A percentile compares a stretch with the other conserved stretches of the same genome.
Conservation (phyloP, 1,284 basidiomycete species). For the Boletus mariae region DNA sequence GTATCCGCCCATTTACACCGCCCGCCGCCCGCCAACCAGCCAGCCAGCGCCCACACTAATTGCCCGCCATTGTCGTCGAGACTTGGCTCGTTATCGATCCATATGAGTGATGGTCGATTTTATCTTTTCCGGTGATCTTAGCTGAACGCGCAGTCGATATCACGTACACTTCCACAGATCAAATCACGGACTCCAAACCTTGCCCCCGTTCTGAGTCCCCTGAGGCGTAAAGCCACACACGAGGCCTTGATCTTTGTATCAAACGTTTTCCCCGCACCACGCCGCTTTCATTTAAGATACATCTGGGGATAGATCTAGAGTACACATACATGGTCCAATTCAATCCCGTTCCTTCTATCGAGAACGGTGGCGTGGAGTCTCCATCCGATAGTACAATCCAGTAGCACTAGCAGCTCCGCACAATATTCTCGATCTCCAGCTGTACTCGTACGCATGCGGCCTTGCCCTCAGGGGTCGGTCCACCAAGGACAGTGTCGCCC, state of each 20-base stretch:
- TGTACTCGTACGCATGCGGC: slow-evolving; percentile 58
- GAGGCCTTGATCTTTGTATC: slow-evolving; percentile 12
- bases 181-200: too few relatives aligned
- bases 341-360: slow-evolving; percentile 7
- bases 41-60: not conserved
- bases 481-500: slow-evolving; percentile 44
- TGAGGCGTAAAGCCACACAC: not conserved
- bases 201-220: too few relatives aligned
- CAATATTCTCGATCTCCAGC: slow-evolving; percentile 63
- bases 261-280: slow-evolving; percentile 27
- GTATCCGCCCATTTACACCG: slow-evolving; percentile 2
- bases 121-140: too few relatives aligned
- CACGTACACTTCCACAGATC: too few relatives aligned
- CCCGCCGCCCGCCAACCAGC: not conserved
- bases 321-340: not conserved
- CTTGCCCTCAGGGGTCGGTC: slow-evolving; percentile 50
- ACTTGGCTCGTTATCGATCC: too few relatives aligned
- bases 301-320: too few relatives aligned
- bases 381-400: too few relatives aligned
- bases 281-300: slow-evolving; percentile 24
- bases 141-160: too few relatives aligned
- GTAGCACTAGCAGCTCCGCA: slow-evolving; percentile 31
- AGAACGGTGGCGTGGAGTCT: too few relatives aligned
- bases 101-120: too few relatives aligned
- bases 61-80: too few relatives aligned